phyloP scores from a whole-genome alignment of 2,329 filamentous ascomycete species.

The Zymoseptoria pseudotritici region DNA sequence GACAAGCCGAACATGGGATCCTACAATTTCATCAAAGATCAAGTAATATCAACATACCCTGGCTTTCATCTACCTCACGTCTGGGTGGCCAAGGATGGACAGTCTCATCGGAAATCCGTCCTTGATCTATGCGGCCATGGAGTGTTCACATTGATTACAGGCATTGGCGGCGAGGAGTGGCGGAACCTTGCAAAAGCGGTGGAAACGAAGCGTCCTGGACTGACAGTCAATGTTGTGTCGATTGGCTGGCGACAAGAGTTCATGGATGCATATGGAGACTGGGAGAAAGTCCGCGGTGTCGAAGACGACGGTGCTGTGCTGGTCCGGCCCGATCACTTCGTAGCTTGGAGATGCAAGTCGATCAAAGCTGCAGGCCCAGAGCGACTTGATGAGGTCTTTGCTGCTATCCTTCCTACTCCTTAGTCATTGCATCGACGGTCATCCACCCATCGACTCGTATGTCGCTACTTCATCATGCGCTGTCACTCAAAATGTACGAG shows the following conservation, averaged over 20 bases:
- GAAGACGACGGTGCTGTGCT: constrained; percentile 51
- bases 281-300: constrained; percentile 44
- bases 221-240: constrained; percentile 41
- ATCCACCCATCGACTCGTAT: too few species aligned
- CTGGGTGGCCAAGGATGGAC: constrained; percentile 48
- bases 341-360: constrained; percentile 40
- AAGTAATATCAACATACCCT: constrained; percentile 47
- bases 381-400: too few species aligned
- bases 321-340: constrained; percentile 50
- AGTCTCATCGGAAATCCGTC: constrained; percentile 43
- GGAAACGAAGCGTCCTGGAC: constrained; percentile 33
- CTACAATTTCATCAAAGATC: constrained; percentile 20
- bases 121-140: constrained; percentile 52
- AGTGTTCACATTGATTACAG: constrained; percentile 33
- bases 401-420: too few species aligned
- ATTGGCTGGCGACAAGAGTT: constrained; percentile 37
- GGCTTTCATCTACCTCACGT: constrained; percentile 53
- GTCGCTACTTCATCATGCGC: too few species aligned
- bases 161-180: constrained; percentile 48
- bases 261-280: constrained; percentile 53
- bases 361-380: too few species aligned
- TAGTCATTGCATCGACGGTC: too few species aligned
- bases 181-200: constrained; percentile 39
- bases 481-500: too few species aligned
- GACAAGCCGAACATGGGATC: not conserved